Base-by-base conservation (phyloP, 768 basidiomycete species). In the Xanthoconium stramineum region DNA sequence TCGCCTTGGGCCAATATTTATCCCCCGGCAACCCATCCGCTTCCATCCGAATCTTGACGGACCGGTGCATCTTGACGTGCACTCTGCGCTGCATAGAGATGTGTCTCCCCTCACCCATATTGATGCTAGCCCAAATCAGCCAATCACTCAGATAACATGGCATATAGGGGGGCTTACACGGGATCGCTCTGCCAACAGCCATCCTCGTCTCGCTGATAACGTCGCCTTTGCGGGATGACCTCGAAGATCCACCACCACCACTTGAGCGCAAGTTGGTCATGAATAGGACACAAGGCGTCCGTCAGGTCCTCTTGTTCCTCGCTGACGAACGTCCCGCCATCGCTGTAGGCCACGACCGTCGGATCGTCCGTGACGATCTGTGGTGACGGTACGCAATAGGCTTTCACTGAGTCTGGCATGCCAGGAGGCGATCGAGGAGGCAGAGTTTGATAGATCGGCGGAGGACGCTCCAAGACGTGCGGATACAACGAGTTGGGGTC, bases 171-270 rank as follows among this genome's bases (percentile, higher is more conserved):
- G 33, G 9, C 70, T 44, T 53, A 71, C 70, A 58, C 61, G n/a
- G 60, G 24, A 2, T 55, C 15, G 1, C 47, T 6, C 1, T 37
- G 5, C 67, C 69, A 71, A 0, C 5, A 8, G 28, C 61, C 40
- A 19, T 68, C 62, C 3, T 63, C 48, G 40, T 70, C 64, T 19
- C 59, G 53, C 44, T 73, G 72, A 55, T 58, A 71, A 35, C 54
- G 68, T 52, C 62, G 19, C 47, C 43, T 59, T 57, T 68, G 72
- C 1, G 82, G 84, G 14, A 83, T 42, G 29, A 75, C 52, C 67
- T 91, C 88, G 32, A 91, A 69, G 20, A 83, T 59, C 88, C 89
- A 90, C 89, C 88, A 90, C 0, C 47, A 50, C 46, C 61, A 61
- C n/a, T 67, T 59, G 7, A 37, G 9, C 12, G 2, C 28, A 30